Conservation (phyloP, 2,329 filamentous ascomycete genomes). For the Botrytis byssoidea region DNA sequence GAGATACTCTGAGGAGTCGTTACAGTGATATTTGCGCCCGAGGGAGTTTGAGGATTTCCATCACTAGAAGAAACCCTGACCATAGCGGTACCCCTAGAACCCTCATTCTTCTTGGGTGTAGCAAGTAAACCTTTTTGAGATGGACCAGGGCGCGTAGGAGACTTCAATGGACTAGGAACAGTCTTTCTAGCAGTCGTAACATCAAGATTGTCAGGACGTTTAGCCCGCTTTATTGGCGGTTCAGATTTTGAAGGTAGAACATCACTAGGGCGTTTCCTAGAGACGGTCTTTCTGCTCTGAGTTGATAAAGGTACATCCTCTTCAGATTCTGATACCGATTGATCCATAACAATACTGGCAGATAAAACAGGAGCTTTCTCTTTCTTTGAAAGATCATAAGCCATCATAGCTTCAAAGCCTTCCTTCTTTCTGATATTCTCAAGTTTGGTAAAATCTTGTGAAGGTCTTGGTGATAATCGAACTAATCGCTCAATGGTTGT, state of each 20-base stretch:
- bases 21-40: slow-evolving; percentile 34
- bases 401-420: slow-evolving; percentile 22
- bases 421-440: slow-evolving; percentile 25
- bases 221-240: slow-evolving; percentile 40
- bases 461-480: slow-evolving; percentile 26
- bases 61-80: slow-evolving; percentile 43
- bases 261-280: slow-evolving; percentile 34
- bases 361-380: background rate
- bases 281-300: slow-evolving; percentile 11
- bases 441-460: slow-evolving; percentile 21
- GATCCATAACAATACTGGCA: background rate
- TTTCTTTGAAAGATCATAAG: slow-evolving; percentile 8
- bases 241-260: slow-evolving; percentile 31
- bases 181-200: slow-evolving; percentile 41
- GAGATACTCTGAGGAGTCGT: slow-evolving; percentile 36
- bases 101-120: slow-evolving; percentile 45
- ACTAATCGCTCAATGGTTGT: slow-evolving; percentile 36
- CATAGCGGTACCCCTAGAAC: slow-evolving; percentile 40
- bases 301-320: slow-evolving; percentile 26
- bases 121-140: slow-evolving; percentile 37
- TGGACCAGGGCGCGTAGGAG: slow-evolving; percentile 35
- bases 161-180: slow-evolving; percentile 38
- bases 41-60: slow-evolving; percentile 43
- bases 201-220: slow-evolving; percentile 37
- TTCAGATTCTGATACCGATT: slow-evolving; percentile 27